phyloP scores from a whole-genome alignment of 352 stramenopile species.

The Thalassiosira mediterranea region DNA sequence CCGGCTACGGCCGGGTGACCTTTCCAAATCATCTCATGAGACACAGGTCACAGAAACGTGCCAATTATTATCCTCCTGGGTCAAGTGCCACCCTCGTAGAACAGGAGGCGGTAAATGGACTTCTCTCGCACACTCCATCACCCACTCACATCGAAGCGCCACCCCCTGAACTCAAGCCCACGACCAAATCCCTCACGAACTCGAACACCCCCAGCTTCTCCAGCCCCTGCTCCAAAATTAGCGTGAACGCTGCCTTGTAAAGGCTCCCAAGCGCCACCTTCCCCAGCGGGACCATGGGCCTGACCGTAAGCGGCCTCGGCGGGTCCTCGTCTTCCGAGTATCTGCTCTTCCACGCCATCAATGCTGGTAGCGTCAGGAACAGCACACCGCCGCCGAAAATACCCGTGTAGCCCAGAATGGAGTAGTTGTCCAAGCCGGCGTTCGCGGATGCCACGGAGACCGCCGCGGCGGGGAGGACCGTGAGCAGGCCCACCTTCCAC shows the following conservation, averaged over 20 bases:
- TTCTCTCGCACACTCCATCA: no score
- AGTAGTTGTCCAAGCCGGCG: conserved; percentile 17
- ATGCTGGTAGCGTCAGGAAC: conserved; percentile 82
- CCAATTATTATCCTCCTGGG: no score
- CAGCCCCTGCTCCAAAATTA: conserved; percentile 74
- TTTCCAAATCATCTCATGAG: no score
- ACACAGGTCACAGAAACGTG: no score
- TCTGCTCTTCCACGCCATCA: conserved; percentile 78
- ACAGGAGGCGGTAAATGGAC: no score
- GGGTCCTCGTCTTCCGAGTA: conserved; percentile 58
- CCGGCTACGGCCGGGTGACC: no score
- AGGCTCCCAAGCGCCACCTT: conserved; percentile 70
- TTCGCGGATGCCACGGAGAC: conserved; percentile 26
- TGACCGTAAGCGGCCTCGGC: conserved; percentile 30
- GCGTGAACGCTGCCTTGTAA: conserved; percentile 69
- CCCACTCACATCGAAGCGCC: no score
- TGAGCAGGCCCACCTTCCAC: conserved; percentile 63
- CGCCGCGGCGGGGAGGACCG: conserved; percentile 68
- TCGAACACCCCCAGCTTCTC: conserved; percentile 79
- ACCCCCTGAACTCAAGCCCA: no score
- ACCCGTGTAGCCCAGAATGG: conserved; percentile 78
- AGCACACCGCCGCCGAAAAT: conserved; percentile 82
- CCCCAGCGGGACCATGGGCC: conserved; percentile 68
- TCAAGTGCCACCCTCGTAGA: no score
- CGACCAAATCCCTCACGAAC: conserved; percentile 44